Conservation (phyloP, 257 asterid species). For the Marsdenia floribunda region DNA sequence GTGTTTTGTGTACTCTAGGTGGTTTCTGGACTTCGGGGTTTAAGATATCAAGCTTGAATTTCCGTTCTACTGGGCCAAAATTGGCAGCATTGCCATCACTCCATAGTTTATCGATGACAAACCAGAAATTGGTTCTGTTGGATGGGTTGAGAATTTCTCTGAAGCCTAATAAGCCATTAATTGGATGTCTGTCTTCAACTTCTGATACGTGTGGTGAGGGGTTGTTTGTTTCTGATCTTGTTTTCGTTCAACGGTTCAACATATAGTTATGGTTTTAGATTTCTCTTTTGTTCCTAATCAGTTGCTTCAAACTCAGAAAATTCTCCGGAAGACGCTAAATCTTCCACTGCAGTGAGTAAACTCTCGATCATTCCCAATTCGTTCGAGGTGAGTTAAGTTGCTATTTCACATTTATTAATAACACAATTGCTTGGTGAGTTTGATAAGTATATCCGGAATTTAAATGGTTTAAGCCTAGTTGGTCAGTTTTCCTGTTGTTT, state of each 20-base stretch:
- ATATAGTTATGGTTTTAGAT: background rate
- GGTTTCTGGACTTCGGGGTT: constrained; percentile 56
- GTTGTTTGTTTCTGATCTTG: background rate
- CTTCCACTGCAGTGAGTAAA: constrained; percentile 35
- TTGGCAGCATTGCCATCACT: constrained; percentile 30
- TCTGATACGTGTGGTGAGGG: constrained; percentile 46
- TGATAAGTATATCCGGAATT: background rate
- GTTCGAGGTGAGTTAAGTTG: constrained; percentile 43
- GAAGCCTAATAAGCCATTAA: constrained; percentile 33
- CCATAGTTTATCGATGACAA: constrained; percentile 22
- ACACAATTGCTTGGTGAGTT: background rate
- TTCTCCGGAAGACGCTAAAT: constrained; percentile 28
- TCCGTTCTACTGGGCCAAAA: constrained; percentile 39
- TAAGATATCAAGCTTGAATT: constrained; percentile 38
- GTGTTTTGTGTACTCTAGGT: constrained; percentile 32
- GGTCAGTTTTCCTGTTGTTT: background rate
- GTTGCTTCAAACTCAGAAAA: constrained; percentile 32
- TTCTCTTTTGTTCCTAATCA: constrained; percentile 18
- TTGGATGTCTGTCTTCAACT: constrained; percentile 32
- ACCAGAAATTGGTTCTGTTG: constrained; percentile 21
- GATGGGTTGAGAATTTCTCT: constrained; percentile 39
- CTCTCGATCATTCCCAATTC: constrained; percentile 49
- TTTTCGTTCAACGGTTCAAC: background rate
- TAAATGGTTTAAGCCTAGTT: too few relatives aligned
- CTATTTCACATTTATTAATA: background rate